Evolutionary conservation across 1,284 basidiomycete genomes (phyloP), one percentile per base, ranked within the genome.

Genomic region (Cerrena zonata): DNA sequence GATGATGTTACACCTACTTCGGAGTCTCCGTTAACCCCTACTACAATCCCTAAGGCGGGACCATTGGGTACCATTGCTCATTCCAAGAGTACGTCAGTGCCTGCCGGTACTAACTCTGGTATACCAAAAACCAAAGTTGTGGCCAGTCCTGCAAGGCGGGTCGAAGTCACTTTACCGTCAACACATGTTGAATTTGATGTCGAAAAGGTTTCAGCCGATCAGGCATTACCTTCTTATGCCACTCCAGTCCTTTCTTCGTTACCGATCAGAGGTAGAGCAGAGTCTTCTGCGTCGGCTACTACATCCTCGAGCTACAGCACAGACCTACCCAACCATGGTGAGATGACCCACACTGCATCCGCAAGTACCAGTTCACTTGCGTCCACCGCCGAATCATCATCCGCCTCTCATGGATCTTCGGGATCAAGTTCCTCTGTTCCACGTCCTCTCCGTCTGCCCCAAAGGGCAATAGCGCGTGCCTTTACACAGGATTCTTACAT

Each of bases 401-500:
- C 52, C 19, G 46, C 48, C 25, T 54, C 55, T 3, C 48, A 46
- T 18, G 48, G 49, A 4, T 54, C 55, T 5, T 40, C 48, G 19
- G 39, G 34, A 12, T 48, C 51, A 5, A 25, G 49, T 7, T 53
- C 53, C 4, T 54, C 47, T 13, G 56, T 51, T 21, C 53, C 51
- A 12, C 51, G 56, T 21, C 56, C 56, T 4, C 49, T 57, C 24
- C 53, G 48, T 19, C 51, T 57, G 2, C 53, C 49, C 1, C 53
- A 57, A 26, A 44, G 27, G 3, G 48, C 46, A 22, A 34, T 50
- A 3, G 11, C 43, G 13, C 56, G 51, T 24, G 46, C 53, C 1
- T 51, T 51, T 40, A 51, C 55, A 12, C 52, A 53, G 19, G 48
- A 53, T 41, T 23, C 23, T 38, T 26, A 18, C 39, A 46, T 15